Evolutionary conservation across 2,329 filamentous ascomycete genomes (phyloP).

Genomic region (Geoglossum cookeanum): DNA sequence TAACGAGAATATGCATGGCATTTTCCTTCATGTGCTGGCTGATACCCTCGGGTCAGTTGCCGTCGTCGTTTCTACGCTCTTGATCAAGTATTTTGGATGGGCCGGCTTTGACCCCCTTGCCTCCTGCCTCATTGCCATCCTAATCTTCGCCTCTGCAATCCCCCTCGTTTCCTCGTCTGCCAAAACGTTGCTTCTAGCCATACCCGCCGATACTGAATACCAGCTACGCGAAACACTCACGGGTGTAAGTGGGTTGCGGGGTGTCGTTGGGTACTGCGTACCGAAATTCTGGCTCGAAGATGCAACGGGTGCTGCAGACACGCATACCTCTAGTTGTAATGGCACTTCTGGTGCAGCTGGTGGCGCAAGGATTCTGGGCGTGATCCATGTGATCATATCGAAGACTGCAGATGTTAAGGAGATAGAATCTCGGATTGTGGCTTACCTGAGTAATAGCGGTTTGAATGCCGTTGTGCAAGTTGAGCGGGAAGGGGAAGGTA

Average conservation of each 20-base stretch:
- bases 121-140: constrained; percentile 76
- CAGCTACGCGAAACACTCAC: constrained; percentile 69
- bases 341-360: neutral
- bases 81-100: constrained; percentile 81
- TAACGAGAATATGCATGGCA: constrained; percentile 96
- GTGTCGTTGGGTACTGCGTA: constrained; percentile 68
- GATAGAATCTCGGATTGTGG: constrained; percentile 55
- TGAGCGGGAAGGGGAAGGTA: constrained; percentile 59
- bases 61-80: constrained; percentile 75
- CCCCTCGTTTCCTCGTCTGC: constrained; percentile 76
- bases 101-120: constrained; percentile 87
- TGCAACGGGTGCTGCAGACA: constrained; percentile 9
- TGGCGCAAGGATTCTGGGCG: constrained; percentile 43
- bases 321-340: neutral
- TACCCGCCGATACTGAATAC: constrained; percentile 76
- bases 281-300: constrained; percentile 91
- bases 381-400: constrained; percentile 69
- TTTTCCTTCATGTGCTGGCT: constrained; percentile 86
- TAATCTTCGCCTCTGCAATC: constrained; percentile 84
- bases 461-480: constrained; percentile 79
- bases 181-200: constrained; percentile 61
- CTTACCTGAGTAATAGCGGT: constrained; percentile 48
- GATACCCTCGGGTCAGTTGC: constrained; percentile 89
- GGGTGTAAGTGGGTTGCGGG: constrained; percentile 62
- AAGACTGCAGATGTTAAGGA: constrained; percentile 60